Base-by-base conservation (phyloP, 257 asterid species). In the Solanum sitiens region DNA sequence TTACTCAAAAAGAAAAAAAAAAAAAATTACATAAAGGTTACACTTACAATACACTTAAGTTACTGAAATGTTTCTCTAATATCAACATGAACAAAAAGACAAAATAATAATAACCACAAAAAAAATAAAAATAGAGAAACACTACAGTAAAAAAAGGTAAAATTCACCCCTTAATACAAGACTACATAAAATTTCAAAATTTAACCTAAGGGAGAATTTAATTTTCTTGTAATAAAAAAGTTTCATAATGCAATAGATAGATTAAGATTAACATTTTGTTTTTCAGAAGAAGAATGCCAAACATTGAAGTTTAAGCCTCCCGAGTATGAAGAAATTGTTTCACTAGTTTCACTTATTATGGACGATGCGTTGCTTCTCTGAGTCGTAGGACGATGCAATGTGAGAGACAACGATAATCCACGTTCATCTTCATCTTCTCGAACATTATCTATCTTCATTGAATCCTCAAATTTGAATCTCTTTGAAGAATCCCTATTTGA, bases 401-500 rank as follows among this genome's bases (percentile, higher is more conserved):
- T 87, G 92, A 95, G 91, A 20, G 95, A 89, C 87, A 95, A 70
- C 2, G 97, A 94, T 92, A 94, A 84, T 89, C 91, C 94, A 80
- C 93, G 87, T 8, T 89, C 94, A 76, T 89, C 94, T 2, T 88
- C 89, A 1, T 88, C 91, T 39, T 63, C 86, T 6, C 39, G 35
- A 8, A 18, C 77, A 15, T 14, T 23, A 7, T 83, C 65, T 21
- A 37, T 63, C 11, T 56, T 86, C 8, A 53, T 83, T 16, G 67
- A 40, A 61, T 33, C 63, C 87, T 84, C 89, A 16, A 72, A 72
- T 87, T 87, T 93, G 88, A 79, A 45, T 18, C 27, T 35, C 30
- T 77, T 74, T 4, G 74, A 16, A 39, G 88, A 10, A 56, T 83
- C 86, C 7, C 68, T 65, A 11, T 63, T 73, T 50, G 86, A 75